These are phyloP conservation scores for Colletotrichum sp. DNA, from an alignment of 2,329 filamentous ascomycete species.

Conservation along the genomic window DNA sequence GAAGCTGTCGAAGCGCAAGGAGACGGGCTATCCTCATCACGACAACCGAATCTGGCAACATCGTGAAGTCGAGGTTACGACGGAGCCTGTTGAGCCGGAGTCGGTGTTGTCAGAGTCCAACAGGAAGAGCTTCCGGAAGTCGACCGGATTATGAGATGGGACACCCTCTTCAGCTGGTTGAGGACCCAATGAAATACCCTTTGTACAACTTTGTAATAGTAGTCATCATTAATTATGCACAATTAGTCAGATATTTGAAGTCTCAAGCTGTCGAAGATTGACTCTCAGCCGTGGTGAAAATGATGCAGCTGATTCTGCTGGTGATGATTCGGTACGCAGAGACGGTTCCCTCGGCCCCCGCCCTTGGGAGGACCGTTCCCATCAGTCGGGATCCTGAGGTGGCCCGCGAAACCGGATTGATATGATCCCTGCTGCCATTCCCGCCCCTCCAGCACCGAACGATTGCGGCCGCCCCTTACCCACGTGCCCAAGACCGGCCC, in stretches of 20 bases:
- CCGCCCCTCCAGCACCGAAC: neutral
- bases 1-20: neutral
- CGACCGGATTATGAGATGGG: neutral
- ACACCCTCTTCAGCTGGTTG: neutral
- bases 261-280: neutral
- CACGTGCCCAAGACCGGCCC: neutral
- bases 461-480: neutral
- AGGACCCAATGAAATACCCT: neutral
- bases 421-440: neutral
- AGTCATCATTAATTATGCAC: neutral
- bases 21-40: neutral
- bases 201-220: neutral
- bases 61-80: conserved; percentile 15
- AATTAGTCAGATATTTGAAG: neutral
- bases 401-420: neutral
- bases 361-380: neutral
- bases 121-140: conserved; percentile 3
- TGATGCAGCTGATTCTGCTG: neutral
- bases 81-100: conserved; percentile 18
- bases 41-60: conserved; percentile 18
- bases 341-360: neutral
- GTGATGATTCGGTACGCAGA: neutral
- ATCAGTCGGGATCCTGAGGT: neutral
- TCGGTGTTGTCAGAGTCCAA: neutral
- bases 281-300: neutral